Conservation (phyloP, 129 eudicot species). For the Flaveria robusta region DNA sequence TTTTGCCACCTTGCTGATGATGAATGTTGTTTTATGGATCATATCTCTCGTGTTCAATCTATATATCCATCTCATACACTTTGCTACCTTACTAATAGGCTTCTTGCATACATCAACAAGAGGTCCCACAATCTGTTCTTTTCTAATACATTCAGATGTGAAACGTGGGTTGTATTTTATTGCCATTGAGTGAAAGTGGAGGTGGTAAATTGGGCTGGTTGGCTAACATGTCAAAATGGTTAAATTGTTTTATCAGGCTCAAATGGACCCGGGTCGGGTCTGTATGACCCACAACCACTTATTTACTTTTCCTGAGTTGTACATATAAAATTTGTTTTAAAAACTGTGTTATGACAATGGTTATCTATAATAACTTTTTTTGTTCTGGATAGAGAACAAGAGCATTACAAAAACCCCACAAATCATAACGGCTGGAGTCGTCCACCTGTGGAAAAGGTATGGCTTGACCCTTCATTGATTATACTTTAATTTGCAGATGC, state of each 20-base stretch:
- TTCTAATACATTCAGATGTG: neutral
- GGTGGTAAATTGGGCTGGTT: neutral
- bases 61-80: constrained; percentile 78
- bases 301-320: neutral
- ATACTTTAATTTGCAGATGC: neutral
- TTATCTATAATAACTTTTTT: neutral
- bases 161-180: neutral
- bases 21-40: constrained; percentile 49
- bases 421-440: constrained; percentile 65
- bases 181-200: neutral
- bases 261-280: neutral
- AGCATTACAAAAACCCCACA: constrained; percentile 65
- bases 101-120: constrained; percentile 69
- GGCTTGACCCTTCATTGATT: neutral
- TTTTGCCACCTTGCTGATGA: constrained; percentile 65
- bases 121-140: constrained; percentile 43
- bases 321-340: neutral
- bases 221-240: neutral
- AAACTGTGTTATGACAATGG: neutral
- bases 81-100: constrained; percentile 78
- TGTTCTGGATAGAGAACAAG: constrained; percentile 60
- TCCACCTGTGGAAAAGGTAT: constrained; percentile 90
- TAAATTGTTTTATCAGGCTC: neutral
- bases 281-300: neutral
- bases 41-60: constrained; percentile 58